Percentiles rank a stretch among this genome's conserved stretches.
These are phyloP conservation scores for Xylariaceae sp. DNA, from an alignment of 2,329 filamentous ascomycete species.

Conservation along the genomic window DNA sequence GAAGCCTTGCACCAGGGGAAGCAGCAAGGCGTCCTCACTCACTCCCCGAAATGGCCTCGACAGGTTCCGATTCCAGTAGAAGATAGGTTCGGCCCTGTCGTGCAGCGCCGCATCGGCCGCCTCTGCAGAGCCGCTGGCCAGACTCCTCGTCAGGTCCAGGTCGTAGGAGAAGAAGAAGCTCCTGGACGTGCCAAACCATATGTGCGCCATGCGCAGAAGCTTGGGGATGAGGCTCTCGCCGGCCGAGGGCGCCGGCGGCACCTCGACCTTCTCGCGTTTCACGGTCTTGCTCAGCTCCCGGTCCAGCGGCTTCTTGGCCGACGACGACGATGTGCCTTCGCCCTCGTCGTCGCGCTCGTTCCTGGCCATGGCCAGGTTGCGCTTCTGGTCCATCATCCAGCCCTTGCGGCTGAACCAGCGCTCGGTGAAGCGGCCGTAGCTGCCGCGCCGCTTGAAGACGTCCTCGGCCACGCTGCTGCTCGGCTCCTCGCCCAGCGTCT, in stretches of 20 bases:
- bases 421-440: conserved; percentile 82
- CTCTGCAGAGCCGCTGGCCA: conserved; percentile 35
- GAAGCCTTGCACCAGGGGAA: conserved; percentile 91
- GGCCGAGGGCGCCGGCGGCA: conserved; percentile 22
- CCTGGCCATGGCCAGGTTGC: conserved; percentile 60
- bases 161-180: conserved; percentile 98
- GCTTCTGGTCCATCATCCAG: conserved; percentile 65
- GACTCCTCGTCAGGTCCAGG: conserved; percentile 72
- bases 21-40: conserved; percentile 61
- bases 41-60: conserved; percentile 64
- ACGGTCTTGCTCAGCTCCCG: conserved; percentile 23
- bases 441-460: conserved; percentile 74
- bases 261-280: conserved; percentile 18
- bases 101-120: conserved; percentile 54
- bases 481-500: conserved; percentile 15
- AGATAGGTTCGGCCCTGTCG: conserved; percentile 65
- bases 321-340: conserved; percentile 25
- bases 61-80: conserved; percentile 86
- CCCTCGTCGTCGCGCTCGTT: conserved; percentile 27
- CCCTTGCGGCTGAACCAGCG: conserved; percentile 85
- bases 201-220: conserved; percentile 71
- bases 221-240: conserved; percentile 66
- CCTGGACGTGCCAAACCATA: conserved; percentile 72
- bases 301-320: conserved; percentile 11
- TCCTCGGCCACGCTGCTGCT: conserved; percentile 72